A percentile compares a stretch with the other conserved stretches of the same genome.
These are phyloP conservation scores for Aspergillus ostianus DNA, from an alignment of 495 filamentous ascomycete species.

Conservation along the genomic window DNA sequence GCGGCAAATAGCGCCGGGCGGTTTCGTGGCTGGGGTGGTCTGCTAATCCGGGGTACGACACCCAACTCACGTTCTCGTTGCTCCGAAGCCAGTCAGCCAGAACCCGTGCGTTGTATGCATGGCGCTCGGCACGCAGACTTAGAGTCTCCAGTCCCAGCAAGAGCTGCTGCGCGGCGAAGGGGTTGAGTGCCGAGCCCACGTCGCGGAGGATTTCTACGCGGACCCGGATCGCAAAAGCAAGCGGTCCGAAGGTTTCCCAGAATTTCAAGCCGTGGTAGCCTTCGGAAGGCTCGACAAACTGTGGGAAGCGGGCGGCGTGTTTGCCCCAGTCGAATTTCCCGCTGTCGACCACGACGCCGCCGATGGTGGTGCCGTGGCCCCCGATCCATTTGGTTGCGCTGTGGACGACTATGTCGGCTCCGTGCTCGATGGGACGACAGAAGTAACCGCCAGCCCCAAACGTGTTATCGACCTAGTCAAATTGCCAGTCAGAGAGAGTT, in stretches of 20 bases:
- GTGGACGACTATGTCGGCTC: constrained; percentile 93
- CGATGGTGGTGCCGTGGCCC: constrained; percentile 95
- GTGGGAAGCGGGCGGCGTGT: constrained; percentile 83
- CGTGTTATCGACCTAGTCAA: constrained; percentile 85
- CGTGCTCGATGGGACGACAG: constrained; percentile 84
- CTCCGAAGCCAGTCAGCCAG: constrained; percentile 83
- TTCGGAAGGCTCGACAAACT: constrained; percentile 86
- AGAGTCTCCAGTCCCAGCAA: constrained; percentile 89
- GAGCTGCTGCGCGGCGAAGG: constrained; percentile 94
- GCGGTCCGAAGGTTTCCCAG: constrained; percentile 90
- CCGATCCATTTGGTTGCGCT: constrained; percentile 99
- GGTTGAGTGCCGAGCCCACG: constrained; percentile 79
- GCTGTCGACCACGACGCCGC: constrained; percentile 83
- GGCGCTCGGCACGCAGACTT: constrained; percentile 79
- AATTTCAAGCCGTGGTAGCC: constrained; percentile 97
- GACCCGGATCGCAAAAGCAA: constrained; percentile 79
- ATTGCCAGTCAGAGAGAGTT: neutral
- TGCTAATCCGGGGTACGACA: constrained; percentile 87
- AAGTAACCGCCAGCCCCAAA: constrained; percentile 97
- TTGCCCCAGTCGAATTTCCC: constrained; percentile 98
- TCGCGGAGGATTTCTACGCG: constrained; percentile 89
- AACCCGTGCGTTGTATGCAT: constrained; percentile 79
- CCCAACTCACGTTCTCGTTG: constrained; percentile 85
- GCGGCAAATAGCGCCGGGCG: constrained; percentile 86
- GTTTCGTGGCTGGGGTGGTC: constrained; percentile 74